Evolutionary conservation across 1,139 yeast species (phyloP).

Genomic region (Candida sanyaensis): DNA sequence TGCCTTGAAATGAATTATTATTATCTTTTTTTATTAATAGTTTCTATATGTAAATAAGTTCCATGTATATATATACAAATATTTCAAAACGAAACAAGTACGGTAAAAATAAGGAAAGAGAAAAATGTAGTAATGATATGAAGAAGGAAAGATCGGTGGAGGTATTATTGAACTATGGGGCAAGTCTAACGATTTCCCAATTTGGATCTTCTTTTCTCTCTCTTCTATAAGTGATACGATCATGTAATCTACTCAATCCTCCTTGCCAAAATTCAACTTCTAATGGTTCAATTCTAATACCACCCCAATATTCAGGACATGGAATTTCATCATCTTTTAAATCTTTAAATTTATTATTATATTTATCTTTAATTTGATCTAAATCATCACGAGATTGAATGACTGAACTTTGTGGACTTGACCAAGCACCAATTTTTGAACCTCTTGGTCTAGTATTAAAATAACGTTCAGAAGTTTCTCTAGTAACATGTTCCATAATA

Average conservation of each 20-base stretch:
- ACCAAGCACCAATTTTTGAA: conserved; percentile 95
- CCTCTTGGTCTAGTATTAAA: conserved; percentile 89
- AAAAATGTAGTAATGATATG: background rate
- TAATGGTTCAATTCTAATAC: conserved; percentile 80
- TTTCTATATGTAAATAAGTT: background rate
- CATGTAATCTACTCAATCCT: conserved; percentile 85
- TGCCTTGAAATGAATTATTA: background rate
- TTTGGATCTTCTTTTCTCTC: conserved; percentile 41
- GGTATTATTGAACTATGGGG: conserved; percentile 52
- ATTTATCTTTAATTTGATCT: conserved; percentile 50
- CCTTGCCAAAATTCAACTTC: conserved; percentile 99
- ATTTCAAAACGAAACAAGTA: background rate
- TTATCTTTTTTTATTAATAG: background rate
- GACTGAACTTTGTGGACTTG: conserved; percentile 80
- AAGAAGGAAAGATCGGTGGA: too few species aligned
- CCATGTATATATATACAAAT: conserved; percentile 4
- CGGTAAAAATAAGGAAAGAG: background rate
- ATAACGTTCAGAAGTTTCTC: conserved; percentile 76
- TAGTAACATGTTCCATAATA: conserved; percentile 65
- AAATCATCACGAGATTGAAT: conserved; percentile 62
- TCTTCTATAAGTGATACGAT: conserved; percentile 76
- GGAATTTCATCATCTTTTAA: conserved; percentile 64
- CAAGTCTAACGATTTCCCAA: conserved; percentile 71
- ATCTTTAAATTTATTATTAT: conserved; percentile 60
- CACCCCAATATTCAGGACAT: conserved; percentile 97